Base-by-base conservation (phyloP, 2,329 filamentous ascomycete genomes). In the Aspergillus proliferans region DNA sequence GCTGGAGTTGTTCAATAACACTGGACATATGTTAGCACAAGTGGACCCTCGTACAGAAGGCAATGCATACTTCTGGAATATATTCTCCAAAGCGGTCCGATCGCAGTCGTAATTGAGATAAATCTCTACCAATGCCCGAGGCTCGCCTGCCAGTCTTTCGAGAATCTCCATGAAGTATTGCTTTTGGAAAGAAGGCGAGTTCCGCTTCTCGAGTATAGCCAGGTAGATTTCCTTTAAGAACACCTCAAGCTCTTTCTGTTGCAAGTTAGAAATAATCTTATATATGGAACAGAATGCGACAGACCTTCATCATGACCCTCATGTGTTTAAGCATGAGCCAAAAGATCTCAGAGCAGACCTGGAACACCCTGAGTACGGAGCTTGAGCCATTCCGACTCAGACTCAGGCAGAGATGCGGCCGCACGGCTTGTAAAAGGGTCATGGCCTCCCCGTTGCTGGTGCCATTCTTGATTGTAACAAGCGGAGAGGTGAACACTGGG, bases 81-180 rank as follows among this genome's bases (percentile, higher is more conserved):
- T 93, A 69, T 98, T 98, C 71, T 97, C 92, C 51, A 97, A 82
- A 8, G 84, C 83, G 38, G 89, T 90, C 52, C 92, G 81, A 63
- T 97, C 94, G 71, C 93, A 98, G 67, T 98, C 93, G 64, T 98
- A 98, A 69, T 98, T 98, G 54, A 98, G 80, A 69, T 98, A 98
- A 12, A 91, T 86, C 69, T 98, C 93, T 14, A 98, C 93, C 44
- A 98, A 69, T 0, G 89, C 91, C 56, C 88, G 81, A 1, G 92
- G 88, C 65, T 98, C 93, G 14, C 82, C 84, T 51, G 87, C 91
- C 43, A 98, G 77, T 50, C 92, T 81, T 59, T 88, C 87, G 46
- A 98, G 78, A 22, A 98, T 83, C 52, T 83, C 84, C 68, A 98
- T 82, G 57, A 97, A 93, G 64, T 92, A 90, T 47, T 93, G 81